Percentiles rank a stretch among this genome's conserved stretches.
phyloP scores from a whole-genome alignment of 129 eudicot genomes.

The Oenanthe sinensis region DNA sequence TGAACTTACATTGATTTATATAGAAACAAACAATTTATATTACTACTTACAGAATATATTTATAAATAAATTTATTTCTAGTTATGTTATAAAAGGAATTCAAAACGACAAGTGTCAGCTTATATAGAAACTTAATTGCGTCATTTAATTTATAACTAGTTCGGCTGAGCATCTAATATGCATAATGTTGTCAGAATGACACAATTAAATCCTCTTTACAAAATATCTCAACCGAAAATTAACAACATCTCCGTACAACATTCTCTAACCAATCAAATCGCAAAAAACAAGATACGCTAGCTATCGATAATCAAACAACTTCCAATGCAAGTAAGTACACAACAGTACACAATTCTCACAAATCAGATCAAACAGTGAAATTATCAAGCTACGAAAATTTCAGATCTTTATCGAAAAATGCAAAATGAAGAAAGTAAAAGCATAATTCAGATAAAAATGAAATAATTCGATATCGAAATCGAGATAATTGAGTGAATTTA shows the following conservation, averaged over 20 bases:
- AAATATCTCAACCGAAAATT: neutral
- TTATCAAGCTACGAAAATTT: neutral
- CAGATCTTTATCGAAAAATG: slow-evolving; percentile 5
- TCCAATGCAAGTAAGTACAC: neutral
- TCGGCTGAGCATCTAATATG: neutral
- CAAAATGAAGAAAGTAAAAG: neutral
- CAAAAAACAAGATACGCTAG: neutral
- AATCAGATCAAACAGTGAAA: slow-evolving; percentile 1
- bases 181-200: neutral
- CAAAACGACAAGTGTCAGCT: neutral
- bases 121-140: neutral
- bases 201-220: neutral
- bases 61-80: neutral
- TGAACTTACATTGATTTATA: neutral
- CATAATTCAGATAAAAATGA: slow-evolving; percentile 4
- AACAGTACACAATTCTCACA: neutral
- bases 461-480: neutral
- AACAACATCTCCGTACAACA: neutral
- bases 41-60: neutral
- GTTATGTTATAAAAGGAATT: neutral
- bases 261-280: neutral
- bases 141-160: neutral
- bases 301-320: neutral
- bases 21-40: neutral
- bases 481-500: neutral